phyloP scores from a whole-genome alignment of 2,329 filamentous ascomycete genomes.

The Setomelanomma holmii region DNA sequence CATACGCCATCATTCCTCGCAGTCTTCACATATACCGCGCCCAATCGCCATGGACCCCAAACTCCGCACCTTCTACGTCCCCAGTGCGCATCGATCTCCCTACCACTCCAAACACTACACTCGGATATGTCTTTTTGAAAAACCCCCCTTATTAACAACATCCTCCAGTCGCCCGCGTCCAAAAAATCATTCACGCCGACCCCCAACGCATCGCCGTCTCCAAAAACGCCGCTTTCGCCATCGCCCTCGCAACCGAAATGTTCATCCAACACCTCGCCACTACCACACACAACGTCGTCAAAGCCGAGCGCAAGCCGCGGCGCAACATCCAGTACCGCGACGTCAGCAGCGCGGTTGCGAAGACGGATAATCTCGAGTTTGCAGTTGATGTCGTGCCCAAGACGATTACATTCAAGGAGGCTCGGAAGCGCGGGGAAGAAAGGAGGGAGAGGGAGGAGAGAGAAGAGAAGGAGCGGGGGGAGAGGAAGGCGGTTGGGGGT shows the following conservation, averaged over 20 bases:
- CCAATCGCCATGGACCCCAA: no score
- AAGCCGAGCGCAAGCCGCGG: slow-evolving; percentile 88
- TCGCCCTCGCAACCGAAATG: slow-evolving; percentile 92
- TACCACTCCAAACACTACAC: not conserved
- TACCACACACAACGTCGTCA: slow-evolving; percentile 86
- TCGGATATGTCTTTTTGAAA: not conserved
- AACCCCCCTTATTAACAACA: slow-evolving; percentile 4
- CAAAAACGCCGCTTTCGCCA: slow-evolving; percentile 92
- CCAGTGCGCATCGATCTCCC: not conserved
- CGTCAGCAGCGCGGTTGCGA: slow-evolving; percentile 83
- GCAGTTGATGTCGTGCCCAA: slow-evolving; percentile 88
- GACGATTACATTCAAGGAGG: slow-evolving; percentile 79
- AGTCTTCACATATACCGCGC: no score
- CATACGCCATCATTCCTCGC: no score
- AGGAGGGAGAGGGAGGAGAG: slow-evolving; percentile 47
- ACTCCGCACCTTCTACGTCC: not conserved
- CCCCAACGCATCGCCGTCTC: slow-evolving; percentile 79
- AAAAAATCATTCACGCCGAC: slow-evolving; percentile 92
- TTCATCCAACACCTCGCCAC: slow-evolving; percentile 92
- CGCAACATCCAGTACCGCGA: slow-evolving; percentile 97
- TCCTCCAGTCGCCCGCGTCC: slow-evolving; percentile 86
- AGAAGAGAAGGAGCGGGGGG: slow-evolving; percentile 13
- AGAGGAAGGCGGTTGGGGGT: slow-evolving; percentile 10
- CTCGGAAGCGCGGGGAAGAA: slow-evolving; percentile 68
- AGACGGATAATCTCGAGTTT: slow-evolving; percentile 94